These are phyloP conservation scores for Isatis tinctoria DNA, from an alignment of 345 rosid species.

Conservation along the genomic window DNA sequence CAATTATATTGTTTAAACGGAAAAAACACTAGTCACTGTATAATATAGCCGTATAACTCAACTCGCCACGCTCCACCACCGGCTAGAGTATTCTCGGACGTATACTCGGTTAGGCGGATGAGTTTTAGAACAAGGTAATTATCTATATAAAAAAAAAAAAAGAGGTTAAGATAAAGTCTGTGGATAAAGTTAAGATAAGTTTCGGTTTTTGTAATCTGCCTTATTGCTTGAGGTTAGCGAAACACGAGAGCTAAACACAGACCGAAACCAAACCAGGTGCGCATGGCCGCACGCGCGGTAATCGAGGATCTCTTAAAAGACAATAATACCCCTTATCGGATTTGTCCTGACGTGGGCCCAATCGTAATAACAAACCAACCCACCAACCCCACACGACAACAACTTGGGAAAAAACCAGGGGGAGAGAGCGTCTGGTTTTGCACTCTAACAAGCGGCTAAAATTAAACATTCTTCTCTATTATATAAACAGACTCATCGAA, in stretches of 20 bases:
- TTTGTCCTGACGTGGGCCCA: neutral
- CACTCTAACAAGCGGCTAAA: conserved; percentile 1
- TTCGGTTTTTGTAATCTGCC: too few species aligned
- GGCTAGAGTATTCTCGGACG: too few species aligned
- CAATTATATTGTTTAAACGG: too few species aligned
- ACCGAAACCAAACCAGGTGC: conserved; percentile 12
- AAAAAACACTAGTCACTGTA: too few species aligned
- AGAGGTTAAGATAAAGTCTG: too few species aligned
- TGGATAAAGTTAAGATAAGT: too few species aligned
- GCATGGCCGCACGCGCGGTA: neutral
- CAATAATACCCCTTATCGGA: neutral
- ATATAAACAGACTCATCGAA: neutral
- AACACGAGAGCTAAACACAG: neutral
- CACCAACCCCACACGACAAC: neutral
- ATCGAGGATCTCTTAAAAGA: neutral
- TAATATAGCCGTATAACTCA: too few species aligned
- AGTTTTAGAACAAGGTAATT: too few species aligned
- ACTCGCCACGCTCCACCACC: too few species aligned
- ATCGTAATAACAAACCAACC: neutral
- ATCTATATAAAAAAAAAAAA: too few species aligned
- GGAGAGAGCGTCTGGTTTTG: conserved; percentile 14
- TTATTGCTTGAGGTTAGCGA: too few species aligned
- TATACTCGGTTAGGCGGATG: too few species aligned
- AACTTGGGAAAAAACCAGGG: conserved; percentile 3
- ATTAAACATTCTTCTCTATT: neutral